Conservation (phyloP, 257 asterid species). For the Capsicum pubescens region DNA sequence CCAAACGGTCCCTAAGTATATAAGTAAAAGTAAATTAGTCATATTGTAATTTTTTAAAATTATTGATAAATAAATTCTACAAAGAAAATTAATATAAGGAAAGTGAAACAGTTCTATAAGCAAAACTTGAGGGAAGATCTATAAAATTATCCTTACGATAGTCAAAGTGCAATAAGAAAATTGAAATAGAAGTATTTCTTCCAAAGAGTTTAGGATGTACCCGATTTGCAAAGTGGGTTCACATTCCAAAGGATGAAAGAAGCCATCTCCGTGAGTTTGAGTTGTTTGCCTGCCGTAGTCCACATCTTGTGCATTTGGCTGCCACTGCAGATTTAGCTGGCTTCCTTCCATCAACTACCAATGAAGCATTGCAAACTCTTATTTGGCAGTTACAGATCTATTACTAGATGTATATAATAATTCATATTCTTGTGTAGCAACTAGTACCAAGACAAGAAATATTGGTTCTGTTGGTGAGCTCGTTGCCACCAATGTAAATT, state of each 20-base stretch:
- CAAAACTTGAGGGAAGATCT: background rate
- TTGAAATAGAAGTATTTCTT: background rate
- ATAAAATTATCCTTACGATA: background rate
- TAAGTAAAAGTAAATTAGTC: too few species aligned
- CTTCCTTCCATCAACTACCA: conserved; percentile 55
- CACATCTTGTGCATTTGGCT: conserved; percentile 68
- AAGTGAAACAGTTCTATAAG: background rate
- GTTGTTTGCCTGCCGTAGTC: conserved; percentile 65
- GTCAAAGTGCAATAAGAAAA: background rate
- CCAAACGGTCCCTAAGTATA: too few species aligned
- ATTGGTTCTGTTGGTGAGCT: background rate
- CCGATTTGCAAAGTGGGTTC: conserved; percentile 97
- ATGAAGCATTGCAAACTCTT: background rate
- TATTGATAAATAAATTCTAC: too few species aligned
- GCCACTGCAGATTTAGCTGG: conserved; percentile 84
- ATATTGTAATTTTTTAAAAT: too few species aligned
- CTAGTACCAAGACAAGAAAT: background rate
- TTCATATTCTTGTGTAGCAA: background rate
- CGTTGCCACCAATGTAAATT: background rate
- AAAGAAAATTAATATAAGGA: too few species aligned
- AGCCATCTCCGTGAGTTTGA: conserved; percentile 68
- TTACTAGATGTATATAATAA: background rate
- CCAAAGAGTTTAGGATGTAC: conserved; percentile 36
- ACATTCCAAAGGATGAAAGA: conserved; percentile 83
- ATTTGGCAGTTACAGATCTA: background rate